phyloP scores from a whole-genome alignment of 805 yeast species.

The Schizosaccharomyces osmophilus region DNA sequence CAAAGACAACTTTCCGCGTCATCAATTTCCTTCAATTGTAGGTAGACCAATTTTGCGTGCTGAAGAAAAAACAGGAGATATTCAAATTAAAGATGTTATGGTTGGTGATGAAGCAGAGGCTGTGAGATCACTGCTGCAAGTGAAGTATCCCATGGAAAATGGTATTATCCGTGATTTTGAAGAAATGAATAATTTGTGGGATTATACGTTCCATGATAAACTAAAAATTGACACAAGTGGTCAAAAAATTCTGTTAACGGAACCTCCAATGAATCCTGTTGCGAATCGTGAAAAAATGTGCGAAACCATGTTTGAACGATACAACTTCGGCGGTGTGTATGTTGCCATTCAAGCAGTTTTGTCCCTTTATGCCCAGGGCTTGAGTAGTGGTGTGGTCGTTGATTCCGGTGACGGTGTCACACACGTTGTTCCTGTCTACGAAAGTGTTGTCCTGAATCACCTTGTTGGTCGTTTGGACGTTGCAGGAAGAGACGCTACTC shows the following conservation, averaged over 20 bases:
- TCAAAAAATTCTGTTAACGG: constrained; percentile 67
- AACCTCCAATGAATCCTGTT: constrained; percentile 93
- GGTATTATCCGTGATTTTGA: constrained; percentile 96
- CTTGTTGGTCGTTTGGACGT: constrained; percentile 79
- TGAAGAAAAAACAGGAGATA: constrained; percentile 59
- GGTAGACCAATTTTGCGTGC: constrained; percentile 95
- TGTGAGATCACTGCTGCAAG: constrained; percentile 69
- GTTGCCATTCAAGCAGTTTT: constrained; percentile 96
- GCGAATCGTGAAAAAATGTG: constrained; percentile 79
- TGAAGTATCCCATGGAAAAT: constrained; percentile 93
- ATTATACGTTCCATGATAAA: constrained; percentile 80
- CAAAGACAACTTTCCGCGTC: constrained; percentile 90
- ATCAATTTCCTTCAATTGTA: constrained; percentile 88
- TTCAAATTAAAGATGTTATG: constrained; percentile 85
- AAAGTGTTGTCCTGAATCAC: constrained; percentile 86
- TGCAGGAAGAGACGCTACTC: constrained; percentile 96
- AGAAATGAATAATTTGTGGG: constrained; percentile 96
- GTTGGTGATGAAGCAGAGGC: constrained; percentile 89
- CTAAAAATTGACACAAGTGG: constrained; percentile 56
- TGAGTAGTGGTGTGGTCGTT: constrained; percentile 90
- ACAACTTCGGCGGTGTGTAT: constrained; percentile 74
- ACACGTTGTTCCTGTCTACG: constrained; percentile 93
- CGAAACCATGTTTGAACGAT: constrained; percentile 76
- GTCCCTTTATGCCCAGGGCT: constrained; percentile 73
- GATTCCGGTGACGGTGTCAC: constrained; percentile 98